phyloP scores from a whole-genome alignment of 2,329 filamentous ascomycete species.

The Colletotrichum shisoi region DNA sequence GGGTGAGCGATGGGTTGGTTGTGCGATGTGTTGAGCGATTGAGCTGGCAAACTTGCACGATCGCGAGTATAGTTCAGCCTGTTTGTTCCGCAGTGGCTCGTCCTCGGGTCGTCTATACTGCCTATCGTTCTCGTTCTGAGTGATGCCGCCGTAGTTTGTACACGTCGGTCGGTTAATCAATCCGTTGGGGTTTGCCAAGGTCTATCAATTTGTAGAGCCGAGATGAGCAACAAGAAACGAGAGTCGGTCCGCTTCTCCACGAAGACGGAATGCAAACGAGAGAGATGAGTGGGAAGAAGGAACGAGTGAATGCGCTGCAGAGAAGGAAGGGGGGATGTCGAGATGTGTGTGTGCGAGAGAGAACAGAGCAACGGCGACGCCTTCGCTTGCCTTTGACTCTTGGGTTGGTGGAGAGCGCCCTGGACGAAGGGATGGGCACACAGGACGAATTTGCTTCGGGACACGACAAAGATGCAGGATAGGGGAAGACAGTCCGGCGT shows the following conservation, averaged over 20 bases:
- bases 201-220: not conserved
- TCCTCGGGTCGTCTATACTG: not conserved
- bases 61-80: slow-evolving; percentile 31
- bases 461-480: slow-evolving; percentile 8
- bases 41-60: slow-evolving; percentile 12
- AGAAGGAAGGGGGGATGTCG: not conserved
- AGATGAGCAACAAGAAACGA: slow-evolving; percentile 23
- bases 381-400: slow-evolving; percentile 4
- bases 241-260: slow-evolving; percentile 14
- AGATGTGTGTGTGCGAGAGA: not conserved
- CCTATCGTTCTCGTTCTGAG: not conserved
- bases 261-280: slow-evolving; percentile 10
- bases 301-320: slow-evolving; percentile 15
- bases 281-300: slow-evolving; percentile 14
- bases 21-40: not conserved
- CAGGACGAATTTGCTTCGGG: slow-evolving; percentile 18
- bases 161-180: not conserved
- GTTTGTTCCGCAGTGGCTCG: not conserved
- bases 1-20: slow-evolving; percentile 17
- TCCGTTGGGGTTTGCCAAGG: slow-evolving; percentile 10
- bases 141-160: not conserved
- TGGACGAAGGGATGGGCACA: slow-evolving; percentile 22
- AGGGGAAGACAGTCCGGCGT: slow-evolving; percentile 21
- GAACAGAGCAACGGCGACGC: not conserved
- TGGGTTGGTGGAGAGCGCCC: slow-evolving; percentile 16